Percentiles rank a stretch among this genome's conserved stretches.
These are phyloP conservation scores for Ceratocystis eucalypticola DNA, from an alignment of 2,329 filamentous ascomycete genomes.

Conservation along the genomic window DNA sequence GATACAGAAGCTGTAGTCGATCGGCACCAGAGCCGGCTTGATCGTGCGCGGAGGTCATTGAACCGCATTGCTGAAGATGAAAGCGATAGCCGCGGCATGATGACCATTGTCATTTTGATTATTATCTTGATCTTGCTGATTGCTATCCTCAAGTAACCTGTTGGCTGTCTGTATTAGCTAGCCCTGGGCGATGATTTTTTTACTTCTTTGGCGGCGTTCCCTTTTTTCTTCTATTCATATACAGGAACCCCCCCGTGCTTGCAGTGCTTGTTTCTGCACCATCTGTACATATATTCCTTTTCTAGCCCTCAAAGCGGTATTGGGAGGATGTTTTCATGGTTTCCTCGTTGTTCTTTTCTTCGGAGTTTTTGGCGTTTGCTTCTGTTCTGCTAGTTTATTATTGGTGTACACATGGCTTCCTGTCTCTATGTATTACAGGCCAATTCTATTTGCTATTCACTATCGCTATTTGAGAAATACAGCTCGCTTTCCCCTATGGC, in stretches of 20 bases:
- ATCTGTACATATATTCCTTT: conserved; percentile 10
- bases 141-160: conserved; percentile 57
- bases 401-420: background rate
- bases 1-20: conserved; percentile 76
- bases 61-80: conserved; percentile 60
- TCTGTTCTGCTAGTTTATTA: background rate
- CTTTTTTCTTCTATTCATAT: background rate
- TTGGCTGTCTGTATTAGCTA: background rate
- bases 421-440: background rate
- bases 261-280: background rate
- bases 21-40: conserved; percentile 61
- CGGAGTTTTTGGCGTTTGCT: background rate
- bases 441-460: background rate
- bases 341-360: background rate
- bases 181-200: background rate
- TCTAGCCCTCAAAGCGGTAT: background rate
- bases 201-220: background rate
- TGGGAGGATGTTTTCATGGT: background rate
- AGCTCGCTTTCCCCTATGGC: background rate
- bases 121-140: conserved; percentile 72
- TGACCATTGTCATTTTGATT: conserved; percentile 66
- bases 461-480: background rate
- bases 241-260: background rate
- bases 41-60: conserved; percentile 59
- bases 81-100: conserved; percentile 78